Evolutionary conservation across 1,284 basidiomycete species (phyloP), one percentile per base, ranked within the genome.

Genomic region (Puccinia horiana): DNA sequence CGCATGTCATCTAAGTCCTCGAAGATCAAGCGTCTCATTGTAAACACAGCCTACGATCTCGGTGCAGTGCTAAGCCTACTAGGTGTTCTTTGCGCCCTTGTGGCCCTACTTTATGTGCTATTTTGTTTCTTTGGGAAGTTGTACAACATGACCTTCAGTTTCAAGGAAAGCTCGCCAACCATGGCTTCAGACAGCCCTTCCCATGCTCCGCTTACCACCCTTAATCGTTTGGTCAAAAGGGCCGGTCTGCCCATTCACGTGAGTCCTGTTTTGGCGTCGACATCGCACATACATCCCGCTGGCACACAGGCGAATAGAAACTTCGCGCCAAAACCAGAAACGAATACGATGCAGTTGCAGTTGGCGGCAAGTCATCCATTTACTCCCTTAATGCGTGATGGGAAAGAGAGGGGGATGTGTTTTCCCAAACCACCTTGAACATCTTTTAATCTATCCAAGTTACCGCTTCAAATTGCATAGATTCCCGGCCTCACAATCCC

Each of bases 401-500:
- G 11, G 23, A 54, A 75, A 44, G 35, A 42, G 20, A 42, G 20
- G 23, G n/a, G 37, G 18, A 69, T 47, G 40, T 8, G 20, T 42
- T 14, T 44, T n/a, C 20, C 6, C 42, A 26, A 29, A 69, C 26
- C 40, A 16, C 65, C 65, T 42, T 69, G 65, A 44, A 26, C 37
- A 26, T 42, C 20, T 44, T 26, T 29, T 69, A n/a, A 47, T 42
- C 20, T 14, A 69, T 37, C 20, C 2, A 12, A 37, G 1, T 37
- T 47, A 42, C 11, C 29, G 8, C 32, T 54, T 74, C 37, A 47
- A 44, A 69, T 8, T 18, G 40, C 11, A 20, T 35, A 81, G 78
- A 81, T 81, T 72, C 78, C 78, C 29, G 78, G 78, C 29, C 32
- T 81, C 8, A 81, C 78, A 44, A 73, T 73, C 37, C 78, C 78